phyloP scores from a whole-genome alignment of 805 yeast genomes.

The Pichia kluyveri region DNA sequence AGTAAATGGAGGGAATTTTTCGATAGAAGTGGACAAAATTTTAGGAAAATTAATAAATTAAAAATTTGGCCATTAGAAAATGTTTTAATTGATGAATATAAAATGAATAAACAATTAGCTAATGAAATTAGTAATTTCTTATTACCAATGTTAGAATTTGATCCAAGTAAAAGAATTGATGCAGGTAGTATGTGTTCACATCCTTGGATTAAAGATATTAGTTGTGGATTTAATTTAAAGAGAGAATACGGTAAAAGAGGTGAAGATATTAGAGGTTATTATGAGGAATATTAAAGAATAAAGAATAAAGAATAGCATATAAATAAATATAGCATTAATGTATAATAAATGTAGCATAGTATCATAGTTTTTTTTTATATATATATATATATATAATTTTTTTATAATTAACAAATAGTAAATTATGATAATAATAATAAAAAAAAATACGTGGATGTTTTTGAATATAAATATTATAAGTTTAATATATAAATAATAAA shows the following conservation, averaged over 20 bases:
- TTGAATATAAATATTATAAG: too few species aligned
- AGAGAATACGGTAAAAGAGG: conserved; percentile 25
- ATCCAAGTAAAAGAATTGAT: conserved; percentile 43
- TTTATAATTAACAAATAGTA: too few species aligned
- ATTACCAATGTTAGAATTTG: conserved; percentile 38
- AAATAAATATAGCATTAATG: too few species aligned
- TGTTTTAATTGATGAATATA: conserved; percentile 42
- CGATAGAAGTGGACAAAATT: conserved; percentile 24
- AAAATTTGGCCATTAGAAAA: conserved; percentile 43
- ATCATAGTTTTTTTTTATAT: too few species aligned
- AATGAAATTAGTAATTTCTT: conserved; percentile 38
- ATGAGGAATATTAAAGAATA: conserved; percentile 1
- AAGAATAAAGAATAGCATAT: too few species aligned
- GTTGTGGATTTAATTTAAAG: conserved; percentile 16
- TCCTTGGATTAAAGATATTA: conserved; percentile 36
- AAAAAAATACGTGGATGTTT: too few species aligned
- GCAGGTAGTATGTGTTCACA: conserved; percentile 45
- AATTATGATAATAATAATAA: too few species aligned
- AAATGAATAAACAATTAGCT: conserved; percentile 31
- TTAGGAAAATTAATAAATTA: conserved; percentile 37
- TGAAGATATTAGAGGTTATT: conserved; percentile 25
- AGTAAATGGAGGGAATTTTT: conserved; percentile 32
- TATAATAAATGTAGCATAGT: too few species aligned
- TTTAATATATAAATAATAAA: too few species aligned
- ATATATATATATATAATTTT: too few species aligned